Evolutionary conservation across 1,139 yeast genomes (phyloP).

Genomic region (Suzukiozyma palmioleophila): DNA sequence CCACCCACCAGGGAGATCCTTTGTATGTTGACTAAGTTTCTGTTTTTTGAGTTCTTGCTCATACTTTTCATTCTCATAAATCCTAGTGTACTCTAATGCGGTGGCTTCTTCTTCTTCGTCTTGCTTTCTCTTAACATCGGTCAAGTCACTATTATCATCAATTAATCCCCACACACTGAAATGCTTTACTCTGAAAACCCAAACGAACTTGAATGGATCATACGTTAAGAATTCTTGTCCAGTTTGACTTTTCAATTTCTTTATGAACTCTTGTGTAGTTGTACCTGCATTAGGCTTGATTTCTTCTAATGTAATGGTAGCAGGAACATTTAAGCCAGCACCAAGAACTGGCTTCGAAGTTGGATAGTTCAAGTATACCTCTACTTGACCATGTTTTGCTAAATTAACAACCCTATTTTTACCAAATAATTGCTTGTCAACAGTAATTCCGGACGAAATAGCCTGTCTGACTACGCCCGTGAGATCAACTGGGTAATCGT

Average conservation of each 20-base stretch:
- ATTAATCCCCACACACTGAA: slow-evolving; percentile 92
- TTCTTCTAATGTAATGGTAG: slow-evolving; percentile 72
- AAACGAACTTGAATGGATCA: slow-evolving; percentile 69
- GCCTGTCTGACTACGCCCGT: slow-evolving; percentile 29
- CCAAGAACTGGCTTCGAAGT: slow-evolving; percentile 67
- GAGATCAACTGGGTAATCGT: slow-evolving; percentile 68
- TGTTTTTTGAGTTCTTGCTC: slow-evolving; percentile 35
- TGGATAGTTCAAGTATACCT: slow-evolving; percentile 65
- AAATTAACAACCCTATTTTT: slow-evolving; percentile 50
- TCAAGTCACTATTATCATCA: slow-evolving; percentile 47
- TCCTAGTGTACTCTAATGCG: slow-evolving; percentile 21
- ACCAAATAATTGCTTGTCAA: slow-evolving; percentile 47
- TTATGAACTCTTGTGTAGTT: slow-evolving; percentile 35
- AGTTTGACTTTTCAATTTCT: slow-evolving; percentile 39
- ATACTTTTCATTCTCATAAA: slow-evolving; percentile 25
- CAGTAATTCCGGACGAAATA: slow-evolving; percentile 25
- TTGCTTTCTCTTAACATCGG: slow-evolving; percentile 26
- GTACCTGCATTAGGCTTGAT: slow-evolving; percentile 43
- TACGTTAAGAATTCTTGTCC: slow-evolving; percentile 81
- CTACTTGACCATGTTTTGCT: slow-evolving; percentile 15
- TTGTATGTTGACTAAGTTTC: slow-evolving; percentile 24
- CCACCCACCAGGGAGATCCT: slow-evolving; percentile 39
- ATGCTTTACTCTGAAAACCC: slow-evolving; percentile 85
- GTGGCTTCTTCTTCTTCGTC: slow-evolving; percentile 24
- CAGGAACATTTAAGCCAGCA: slow-evolving; percentile 76